These are phyloP conservation scores for Diaporthe citrichinensis DNA, from an alignment of 2,329 filamentous ascomycete species.

Conservation along the genomic window DNA sequence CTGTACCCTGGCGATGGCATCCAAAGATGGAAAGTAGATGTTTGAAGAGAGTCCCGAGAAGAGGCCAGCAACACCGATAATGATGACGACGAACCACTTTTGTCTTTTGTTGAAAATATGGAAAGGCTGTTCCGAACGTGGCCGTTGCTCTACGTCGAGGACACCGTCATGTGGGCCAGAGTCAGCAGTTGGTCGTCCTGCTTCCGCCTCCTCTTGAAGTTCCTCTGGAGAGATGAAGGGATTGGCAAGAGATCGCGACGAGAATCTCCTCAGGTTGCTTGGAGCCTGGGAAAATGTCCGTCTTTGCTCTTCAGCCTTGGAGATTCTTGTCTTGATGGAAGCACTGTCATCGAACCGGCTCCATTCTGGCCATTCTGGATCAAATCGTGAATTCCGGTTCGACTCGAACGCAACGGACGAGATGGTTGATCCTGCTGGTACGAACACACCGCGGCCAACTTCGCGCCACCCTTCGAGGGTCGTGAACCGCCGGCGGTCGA, in stretches of 20 bases:
- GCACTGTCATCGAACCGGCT: background rate
- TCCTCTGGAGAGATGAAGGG: conserved; percentile 10
- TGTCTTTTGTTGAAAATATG: conserved; percentile 54
- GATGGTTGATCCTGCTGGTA: conserved; percentile 5
- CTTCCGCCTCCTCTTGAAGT: background rate
- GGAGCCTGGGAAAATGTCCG: background rate
- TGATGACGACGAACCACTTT: conserved; percentile 63
- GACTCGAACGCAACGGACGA: background rate
- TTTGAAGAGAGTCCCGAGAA: conserved; percentile 67
- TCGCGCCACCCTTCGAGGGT: conserved; percentile 31
- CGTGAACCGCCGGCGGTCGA: conserved; percentile 26
- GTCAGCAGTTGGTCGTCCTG: background rate
- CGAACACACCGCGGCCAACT: conserved; percentile 6
- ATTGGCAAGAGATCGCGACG: background rate
- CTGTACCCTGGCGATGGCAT: conserved; percentile 52
- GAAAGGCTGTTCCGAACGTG: conserved; percentile 43
- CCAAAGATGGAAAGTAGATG: conserved; percentile 64
- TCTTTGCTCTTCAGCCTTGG: conserved; percentile 2
- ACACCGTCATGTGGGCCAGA: background rate
- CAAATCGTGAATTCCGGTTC: background rate
- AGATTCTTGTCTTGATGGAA: background rate
- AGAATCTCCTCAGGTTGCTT: background rate
- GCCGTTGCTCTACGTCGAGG: background rate
- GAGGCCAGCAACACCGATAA: conserved; percentile 63
- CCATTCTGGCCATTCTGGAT: conserved; percentile 19